These are phyloP conservation scores for Papiliotrema nemorosa DNA, from an alignment of 1,284 basidiomycete species.

Conservation along the genomic window DNA sequence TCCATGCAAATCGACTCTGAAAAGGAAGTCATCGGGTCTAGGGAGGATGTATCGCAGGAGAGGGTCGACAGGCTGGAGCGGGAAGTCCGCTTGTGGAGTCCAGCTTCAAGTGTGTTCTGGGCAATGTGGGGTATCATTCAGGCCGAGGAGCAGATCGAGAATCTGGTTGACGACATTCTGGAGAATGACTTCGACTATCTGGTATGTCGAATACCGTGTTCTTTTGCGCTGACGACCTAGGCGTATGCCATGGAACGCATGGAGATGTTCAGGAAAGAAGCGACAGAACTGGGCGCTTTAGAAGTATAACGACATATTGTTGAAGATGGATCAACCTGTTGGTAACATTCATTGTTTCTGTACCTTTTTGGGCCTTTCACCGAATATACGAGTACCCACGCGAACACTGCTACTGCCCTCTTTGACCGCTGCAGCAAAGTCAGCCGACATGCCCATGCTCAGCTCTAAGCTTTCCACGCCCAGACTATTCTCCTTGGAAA, in stretches of 20 bases:
- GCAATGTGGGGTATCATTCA: conserved; percentile 88
- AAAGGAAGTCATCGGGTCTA: conserved; percentile 30
- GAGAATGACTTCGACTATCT: conserved; percentile 48
- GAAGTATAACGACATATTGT: not conserved
- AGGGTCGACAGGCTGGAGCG: conserved; percentile 58
- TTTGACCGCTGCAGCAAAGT: conserved; percentile 81
- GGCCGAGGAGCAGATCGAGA: conserved; percentile 72
- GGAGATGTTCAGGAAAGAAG: conserved; percentile 47
- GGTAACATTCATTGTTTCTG: no score
- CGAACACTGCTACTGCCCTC: conserved; percentile 84
- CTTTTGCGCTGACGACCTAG: conserved; percentile 14
- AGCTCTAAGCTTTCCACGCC: conserved; percentile 61
- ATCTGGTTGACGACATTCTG: conserved; percentile 48
- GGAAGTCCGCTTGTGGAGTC: conserved; percentile 79
- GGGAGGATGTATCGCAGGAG: conserved; percentile 33
- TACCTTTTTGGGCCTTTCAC: conserved; percentile 56
- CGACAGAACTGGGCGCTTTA: conserved; percentile 31
- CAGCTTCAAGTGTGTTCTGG: conserved; percentile 85
- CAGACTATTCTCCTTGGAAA: conserved; percentile 51
- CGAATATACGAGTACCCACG: conserved; percentile 91
- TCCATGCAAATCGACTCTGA: conserved; percentile 39
- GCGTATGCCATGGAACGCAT: conserved; percentile 46
- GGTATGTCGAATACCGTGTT: conserved; percentile 24
- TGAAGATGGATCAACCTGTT: no score
- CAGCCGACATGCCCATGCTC: conserved; percentile 98